Percentiles rank a stretch among this genome's conserved stretches.
phyloP scores from a whole-genome alignment of 2,329 filamentous ascomycete species.

The Aspergillus chevalieri region DNA sequence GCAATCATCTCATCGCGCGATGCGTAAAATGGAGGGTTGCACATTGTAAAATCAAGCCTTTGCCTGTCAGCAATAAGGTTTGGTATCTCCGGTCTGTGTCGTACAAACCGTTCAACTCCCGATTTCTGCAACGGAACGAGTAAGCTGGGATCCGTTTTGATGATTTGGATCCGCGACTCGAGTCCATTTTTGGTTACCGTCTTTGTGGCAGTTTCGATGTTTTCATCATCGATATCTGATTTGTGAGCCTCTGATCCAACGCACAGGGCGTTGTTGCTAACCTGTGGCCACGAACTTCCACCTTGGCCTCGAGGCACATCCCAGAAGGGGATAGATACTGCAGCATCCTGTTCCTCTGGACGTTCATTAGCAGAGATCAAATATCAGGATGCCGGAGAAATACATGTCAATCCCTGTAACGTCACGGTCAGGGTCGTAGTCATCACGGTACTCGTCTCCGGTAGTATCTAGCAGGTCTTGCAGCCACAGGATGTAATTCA shows the following conservation, averaged over 20 bases:
- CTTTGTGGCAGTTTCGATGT: constrained; percentile 56
- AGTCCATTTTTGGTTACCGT: constrained; percentile 66
- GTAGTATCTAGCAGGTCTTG: constrained; percentile 73
- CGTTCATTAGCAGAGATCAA: constrained; percentile 9
- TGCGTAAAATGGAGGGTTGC: constrained; percentile 91
- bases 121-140: constrained; percentile 58
- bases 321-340: constrained; percentile 83
- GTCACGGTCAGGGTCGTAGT: constrained; percentile 50
- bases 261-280: constrained; percentile 19
- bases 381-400: not conserved
- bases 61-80: constrained; percentile 6
- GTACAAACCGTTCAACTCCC: constrained; percentile 18
- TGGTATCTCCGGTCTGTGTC: not conserved
- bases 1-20: constrained; percentile 62
- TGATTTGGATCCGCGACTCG: constrained; percentile 56
- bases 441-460: constrained; percentile 39
- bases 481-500: constrained; percentile 89
- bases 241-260: constrained; percentile 21
- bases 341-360: constrained; percentile 75
- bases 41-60: constrained; percentile 77
- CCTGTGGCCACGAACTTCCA: constrained; percentile 70
- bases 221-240: constrained; percentile 69
- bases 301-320: constrained; percentile 57
- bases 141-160: constrained; percentile 46
- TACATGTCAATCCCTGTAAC: constrained; percentile 71